Conservation (phyloP, 495 filamentous ascomycete genomes). For the Aspergillus taichungensis region DNA sequence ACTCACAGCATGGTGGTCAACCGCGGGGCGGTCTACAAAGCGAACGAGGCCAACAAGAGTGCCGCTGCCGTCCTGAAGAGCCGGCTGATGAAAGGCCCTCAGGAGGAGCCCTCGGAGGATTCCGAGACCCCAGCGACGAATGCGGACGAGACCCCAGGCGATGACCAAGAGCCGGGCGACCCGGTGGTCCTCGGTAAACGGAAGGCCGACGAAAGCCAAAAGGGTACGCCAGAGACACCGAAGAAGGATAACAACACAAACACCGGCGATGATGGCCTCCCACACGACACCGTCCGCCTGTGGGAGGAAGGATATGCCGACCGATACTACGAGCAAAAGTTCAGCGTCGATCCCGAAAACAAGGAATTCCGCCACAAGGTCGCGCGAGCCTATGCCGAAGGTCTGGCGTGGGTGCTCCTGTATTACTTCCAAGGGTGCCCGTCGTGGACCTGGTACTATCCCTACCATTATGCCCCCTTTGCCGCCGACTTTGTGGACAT, state of each 20-base stretch:
- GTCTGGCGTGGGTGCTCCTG: slow-evolving; percentile 91
- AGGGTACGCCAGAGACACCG: slow-evolving; percentile 48
- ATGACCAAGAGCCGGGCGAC: slow-evolving; percentile 21
- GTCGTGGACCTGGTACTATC: slow-evolving; percentile 98
- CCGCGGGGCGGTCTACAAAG: slow-evolving; percentile 60
- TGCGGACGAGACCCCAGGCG: slow-evolving; percentile 14
- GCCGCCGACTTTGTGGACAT: slow-evolving; percentile 90
- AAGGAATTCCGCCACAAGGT: slow-evolving; percentile 85
- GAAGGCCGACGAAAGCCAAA: slow-evolving; percentile 52
- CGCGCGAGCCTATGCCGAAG: slow-evolving; percentile 88
- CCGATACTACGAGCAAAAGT: slow-evolving; percentile 96
- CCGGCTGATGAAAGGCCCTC: slow-evolving; percentile 51
- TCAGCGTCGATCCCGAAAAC: slow-evolving; percentile 74
- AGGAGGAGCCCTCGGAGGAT: slow-evolving; percentile 14
- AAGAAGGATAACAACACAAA: slow-evolving; percentile 43
- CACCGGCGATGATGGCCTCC: slow-evolving; percentile 47
- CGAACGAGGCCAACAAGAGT: slow-evolving; percentile 86
- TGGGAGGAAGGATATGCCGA: slow-evolving; percentile 96
- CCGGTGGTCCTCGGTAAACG: slow-evolving; percentile 49
- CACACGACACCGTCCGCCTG: slow-evolving; percentile 73
- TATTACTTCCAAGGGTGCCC: slow-evolving; percentile 99
- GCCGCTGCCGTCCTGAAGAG: slow-evolving; percentile 84
- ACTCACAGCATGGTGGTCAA: slow-evolving; percentile 89
- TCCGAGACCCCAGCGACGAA: slow-evolving; percentile 7
- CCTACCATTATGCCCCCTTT: slow-evolving; percentile 96